Evolutionary conservation across 2,329 filamentous ascomycete genomes (phyloP).

Genomic region (Fusarium annulatum): DNA sequence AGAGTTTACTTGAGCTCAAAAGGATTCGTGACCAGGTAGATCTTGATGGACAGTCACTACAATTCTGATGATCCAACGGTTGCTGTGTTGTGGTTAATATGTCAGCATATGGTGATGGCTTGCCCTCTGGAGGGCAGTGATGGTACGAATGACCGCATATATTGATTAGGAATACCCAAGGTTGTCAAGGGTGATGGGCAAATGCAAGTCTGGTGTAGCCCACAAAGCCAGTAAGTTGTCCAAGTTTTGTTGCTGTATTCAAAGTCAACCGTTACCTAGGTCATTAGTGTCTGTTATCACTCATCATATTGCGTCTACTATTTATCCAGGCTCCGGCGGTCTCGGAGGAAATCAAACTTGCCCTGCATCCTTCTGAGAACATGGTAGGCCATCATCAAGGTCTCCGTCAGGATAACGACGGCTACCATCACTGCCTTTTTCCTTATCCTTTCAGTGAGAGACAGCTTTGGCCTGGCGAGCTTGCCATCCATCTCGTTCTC

Average conservation of each 20-base stretch:
- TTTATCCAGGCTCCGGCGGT: slow-evolving; percentile 32
- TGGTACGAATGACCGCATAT: background rate
- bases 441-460: slow-evolving; percentile 24
- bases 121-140: background rate
- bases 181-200: background rate
- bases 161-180: background rate
- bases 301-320: slow-evolving; percentile 2
- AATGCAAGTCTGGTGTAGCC: background rate
- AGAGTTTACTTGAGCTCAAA: background rate
- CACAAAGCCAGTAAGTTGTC: background rate
- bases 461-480: slow-evolving; percentile 6
- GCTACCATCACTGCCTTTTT: slow-evolving; percentile 31
- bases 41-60: slow-evolving; percentile 1
- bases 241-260: background rate
- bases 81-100: background rate
- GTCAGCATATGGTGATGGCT: background rate
- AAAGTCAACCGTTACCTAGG: background rate
- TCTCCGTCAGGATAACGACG: slow-evolving; percentile 32
- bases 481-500: slow-evolving; percentile 51
- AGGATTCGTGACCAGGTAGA: slow-evolving; percentile 13
- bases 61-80: background rate
- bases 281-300: background rate
- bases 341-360: slow-evolving; percentile 45
- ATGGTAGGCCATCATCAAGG: slow-evolving; percentile 40
- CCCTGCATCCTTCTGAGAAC: slow-evolving; percentile 42